Evolutionary conservation across 2,329 filamentous ascomycete genomes (phyloP).

Genomic region (Phialophora verrucosa): DNA sequence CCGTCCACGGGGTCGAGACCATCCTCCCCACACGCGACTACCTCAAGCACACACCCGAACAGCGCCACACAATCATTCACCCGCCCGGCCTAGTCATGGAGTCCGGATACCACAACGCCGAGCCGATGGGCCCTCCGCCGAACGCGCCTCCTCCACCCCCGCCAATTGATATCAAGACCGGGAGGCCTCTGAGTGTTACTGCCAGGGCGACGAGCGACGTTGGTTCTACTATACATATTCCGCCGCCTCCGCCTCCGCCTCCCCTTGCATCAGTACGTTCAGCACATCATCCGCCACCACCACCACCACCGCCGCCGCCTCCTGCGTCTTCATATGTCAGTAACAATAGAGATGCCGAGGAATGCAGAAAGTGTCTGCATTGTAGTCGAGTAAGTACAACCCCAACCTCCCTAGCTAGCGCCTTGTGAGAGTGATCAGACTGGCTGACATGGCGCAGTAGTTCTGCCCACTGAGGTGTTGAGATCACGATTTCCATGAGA

Average conservation of each 20-base stretch:
- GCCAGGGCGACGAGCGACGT: background rate
- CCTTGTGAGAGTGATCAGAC: background rate
- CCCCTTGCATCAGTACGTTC: background rate
- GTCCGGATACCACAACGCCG: constrained; percentile 6
- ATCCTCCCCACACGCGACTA: constrained; percentile 25
- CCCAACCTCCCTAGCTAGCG: background rate
- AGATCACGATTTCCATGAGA: background rate
- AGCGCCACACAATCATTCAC: constrained; percentile 19
- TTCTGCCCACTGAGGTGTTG: background rate
- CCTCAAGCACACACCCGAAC: constrained; percentile 13
- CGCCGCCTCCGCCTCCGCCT: background rate
- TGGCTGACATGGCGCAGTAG: background rate
- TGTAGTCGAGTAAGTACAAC: background rate
- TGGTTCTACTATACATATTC: background rate
- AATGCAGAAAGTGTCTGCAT: background rate
- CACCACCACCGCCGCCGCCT: background rate
- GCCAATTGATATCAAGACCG: constrained; percentile 15
- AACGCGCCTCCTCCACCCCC: constrained; percentile 19
- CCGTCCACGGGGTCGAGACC: constrained; percentile 23
- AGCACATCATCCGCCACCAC: background rate
- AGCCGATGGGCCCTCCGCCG: constrained; percentile 9
- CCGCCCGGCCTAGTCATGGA: constrained; percentile 12
- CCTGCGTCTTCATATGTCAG: background rate
- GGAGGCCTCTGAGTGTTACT: constrained; percentile 5
- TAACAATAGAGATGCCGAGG: background rate